Evolutionary conservation across 169 alveolate species (phyloP).

Genomic region (Plasmodium blacklocki): DNA sequence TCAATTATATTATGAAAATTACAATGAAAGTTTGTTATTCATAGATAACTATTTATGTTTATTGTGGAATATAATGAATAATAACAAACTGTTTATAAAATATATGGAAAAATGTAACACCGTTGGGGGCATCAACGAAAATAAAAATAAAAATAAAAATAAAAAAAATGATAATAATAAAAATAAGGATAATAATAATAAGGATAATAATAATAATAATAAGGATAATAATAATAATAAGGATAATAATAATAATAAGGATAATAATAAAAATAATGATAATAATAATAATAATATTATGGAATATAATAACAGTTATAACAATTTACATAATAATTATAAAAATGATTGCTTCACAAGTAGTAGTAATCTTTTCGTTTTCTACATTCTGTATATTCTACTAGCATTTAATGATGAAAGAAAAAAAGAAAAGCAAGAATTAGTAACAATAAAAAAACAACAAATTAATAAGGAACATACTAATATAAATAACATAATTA

Average conservation of each 20-base stretch:
- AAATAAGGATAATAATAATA: no score
- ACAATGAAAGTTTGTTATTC: conserved; percentile 40
- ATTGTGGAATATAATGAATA: conserved; percentile 68
- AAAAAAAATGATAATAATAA: no score
- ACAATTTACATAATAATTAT: no score
- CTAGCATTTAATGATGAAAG: conserved; percentile 40
- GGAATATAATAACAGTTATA: no score
- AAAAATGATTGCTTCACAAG: no score
- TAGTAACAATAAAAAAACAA: conserved; percentile 10
- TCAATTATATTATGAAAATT: conserved; percentile 60
- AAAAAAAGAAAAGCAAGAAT: conserved; percentile 42
- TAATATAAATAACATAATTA: not conserved
- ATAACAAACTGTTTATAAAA: conserved; percentile 28
- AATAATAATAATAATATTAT: no score
- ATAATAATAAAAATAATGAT: no score
- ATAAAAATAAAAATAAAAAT: no score
- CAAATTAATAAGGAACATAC: not conserved
- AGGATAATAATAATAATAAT: no score
- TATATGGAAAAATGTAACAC: conserved; percentile 22
- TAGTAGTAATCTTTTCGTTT: conserved; percentile 46
- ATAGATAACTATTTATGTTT: conserved; percentile 48
- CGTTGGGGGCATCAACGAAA: no score
- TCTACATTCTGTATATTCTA: conserved; percentile 55
- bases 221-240: no score
- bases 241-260: no score